Percentiles rank a stretch among this genome's conserved stretches.
Evolutionary conservation across 805 yeast species (phyloP).

Genomic region (Cyberlindnera euphorbiae): DNA sequence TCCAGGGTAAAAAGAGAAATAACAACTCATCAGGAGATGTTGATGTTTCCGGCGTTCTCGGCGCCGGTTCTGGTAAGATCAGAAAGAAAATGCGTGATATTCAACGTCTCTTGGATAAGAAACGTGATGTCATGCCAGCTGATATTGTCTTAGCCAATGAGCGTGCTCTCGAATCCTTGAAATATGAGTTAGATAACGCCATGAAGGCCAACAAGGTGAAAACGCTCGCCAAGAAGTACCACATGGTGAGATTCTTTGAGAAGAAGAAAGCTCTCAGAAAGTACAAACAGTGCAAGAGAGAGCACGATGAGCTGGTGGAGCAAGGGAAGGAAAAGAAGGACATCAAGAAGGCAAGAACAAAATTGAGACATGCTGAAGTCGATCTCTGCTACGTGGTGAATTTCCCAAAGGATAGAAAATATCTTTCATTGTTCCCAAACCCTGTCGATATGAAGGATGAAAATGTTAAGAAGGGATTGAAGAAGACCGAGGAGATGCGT

Average conservation of each 20-base stretch:
- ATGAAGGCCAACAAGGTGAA: constrained; percentile 41
- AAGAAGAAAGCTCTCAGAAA: constrained; percentile 76
- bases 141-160: constrained; percentile 66
- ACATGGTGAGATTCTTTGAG: constrained; percentile 91
- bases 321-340: constrained; percentile 32
- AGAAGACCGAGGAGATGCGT: constrained; percentile 39
- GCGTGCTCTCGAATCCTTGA: constrained; percentile 64
- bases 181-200: constrained; percentile 50
- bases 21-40: constrained; percentile 9
- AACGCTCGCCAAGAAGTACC: constrained; percentile 67
- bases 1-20: constrained; percentile 9
- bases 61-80: constrained; percentile 48
- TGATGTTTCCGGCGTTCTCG: constrained; percentile 29
- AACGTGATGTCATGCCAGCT: constrained; percentile 56
- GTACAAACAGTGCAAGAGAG: constrained; percentile 45
- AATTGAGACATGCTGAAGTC: constrained; percentile 50
- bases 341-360: constrained; percentile 45
- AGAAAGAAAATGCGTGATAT: constrained; percentile 86
- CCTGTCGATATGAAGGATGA: constrained; percentile 25
- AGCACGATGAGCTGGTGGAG: constrained; percentile 24
- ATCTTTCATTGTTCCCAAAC: constrained; percentile 71
- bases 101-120: constrained; percentile 56
- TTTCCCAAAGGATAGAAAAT: constrained; percentile 77
- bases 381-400: constrained; percentile 72
- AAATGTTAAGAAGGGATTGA: constrained; percentile 31